Evolutionary conservation across 352 stramenopile species (phyloP), one percentile per base, ranked within the genome.

Genomic region (Paralagenidium karlingii): DNA sequence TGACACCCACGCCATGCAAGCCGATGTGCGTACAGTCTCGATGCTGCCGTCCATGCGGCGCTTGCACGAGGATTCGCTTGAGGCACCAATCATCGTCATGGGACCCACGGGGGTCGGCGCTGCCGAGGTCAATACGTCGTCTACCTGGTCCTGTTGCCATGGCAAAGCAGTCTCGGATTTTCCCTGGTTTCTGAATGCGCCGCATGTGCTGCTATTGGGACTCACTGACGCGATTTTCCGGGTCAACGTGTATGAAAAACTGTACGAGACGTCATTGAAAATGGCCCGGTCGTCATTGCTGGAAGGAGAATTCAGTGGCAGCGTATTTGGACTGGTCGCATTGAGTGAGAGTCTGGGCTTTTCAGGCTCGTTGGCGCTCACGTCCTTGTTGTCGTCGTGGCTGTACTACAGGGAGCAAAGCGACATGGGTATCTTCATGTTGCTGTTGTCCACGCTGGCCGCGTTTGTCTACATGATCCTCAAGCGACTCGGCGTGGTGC

Each of bases 171-270:
- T 51, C 5, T 32, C 51, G 13, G 60, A 81, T 22, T 71, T 87
- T 15, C 40, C 40, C 3, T 61, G 79, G 13, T 38, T 79, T 1
- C 84, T 67, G 73, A 68, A 62, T 9, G 53, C 48, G 2, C 73
- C 73, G 7, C 63, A 80, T 38, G 41, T 82, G 24, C 46, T 80
- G 24, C 36, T 82, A 7, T 45, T 84, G 8, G 62, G 65, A 20
- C 36, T 58, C 10, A 66, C 69, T 1, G 73, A 87, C 40, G 66
- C 58, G 19, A 40, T 84, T 13, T 83, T 86, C 28, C 67, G 69
- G 8, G 53, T 82, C 6, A 75, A 62, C 33, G 55, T 80, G 11
- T 54, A 71, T 12, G 69, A 86, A 37, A 51, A 68, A 30, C 65
- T 70, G 1, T 40, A 86, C 34, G 45, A 55, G 19, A 45, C 82